A percentile compares a stretch with the other conserved stretches of the same genome.
Evolutionary conservation across 2,329 filamentous ascomycete species (phyloP).

Genomic region (Rutstroemia sp.): DNA sequence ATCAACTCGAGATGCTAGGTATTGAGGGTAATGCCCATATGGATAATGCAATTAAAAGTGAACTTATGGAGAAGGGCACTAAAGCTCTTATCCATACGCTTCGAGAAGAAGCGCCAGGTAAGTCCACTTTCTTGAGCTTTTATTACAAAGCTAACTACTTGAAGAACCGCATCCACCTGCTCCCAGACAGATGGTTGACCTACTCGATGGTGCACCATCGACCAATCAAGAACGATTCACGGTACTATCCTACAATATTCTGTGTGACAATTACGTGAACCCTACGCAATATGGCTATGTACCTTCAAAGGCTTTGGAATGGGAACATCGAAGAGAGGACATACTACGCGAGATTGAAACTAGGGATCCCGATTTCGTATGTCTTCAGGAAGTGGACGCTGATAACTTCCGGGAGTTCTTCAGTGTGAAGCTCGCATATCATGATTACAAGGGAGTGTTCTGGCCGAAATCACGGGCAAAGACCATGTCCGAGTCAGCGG

Average conservation of each 20-base stretch:
- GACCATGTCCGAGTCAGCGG: slow-evolving; percentile 87
- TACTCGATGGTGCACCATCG: slow-evolving; percentile 57
- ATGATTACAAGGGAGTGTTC: slow-evolving; percentile 90
- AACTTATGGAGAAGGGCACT: slow-evolving; percentile 81
- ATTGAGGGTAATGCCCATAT: slow-evolving; percentile 90
- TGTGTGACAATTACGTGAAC: slow-evolving; percentile 91
- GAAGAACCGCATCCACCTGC: slow-evolving; percentile 70
- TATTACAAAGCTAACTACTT: slow-evolving; percentile 5
- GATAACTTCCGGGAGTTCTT: slow-evolving; percentile 91
- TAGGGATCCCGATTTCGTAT: slow-evolving; percentile 81
- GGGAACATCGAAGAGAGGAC: slow-evolving; percentile 78
- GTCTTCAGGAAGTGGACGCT: slow-evolving; percentile 87
- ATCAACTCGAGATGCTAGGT: slow-evolving; percentile 80
- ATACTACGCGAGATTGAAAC: slow-evolving; percentile 77
- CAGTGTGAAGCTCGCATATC: slow-evolving; percentile 73
- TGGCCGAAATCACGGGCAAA: slow-evolving; percentile 85
- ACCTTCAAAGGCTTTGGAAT: slow-evolving; percentile 70
- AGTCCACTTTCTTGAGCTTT: slow-evolving; percentile 28
- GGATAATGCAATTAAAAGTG: slow-evolving; percentile 66
- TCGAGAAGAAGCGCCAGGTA: slow-evolving; percentile 79
- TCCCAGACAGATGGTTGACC: slow-evolving; percentile 69
- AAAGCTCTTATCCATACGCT: slow-evolving; percentile 76
- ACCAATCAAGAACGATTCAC: slow-evolving; percentile 64
- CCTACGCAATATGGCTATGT: slow-evolving; percentile 83
- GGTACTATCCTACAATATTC: slow-evolving; percentile 88